Percentiles rank a stretch among this genome's conserved stretches.
Evolutionary conservation across 2,329 filamentous ascomycete species (phyloP).

Genomic region (Fusarium poae): DNA sequence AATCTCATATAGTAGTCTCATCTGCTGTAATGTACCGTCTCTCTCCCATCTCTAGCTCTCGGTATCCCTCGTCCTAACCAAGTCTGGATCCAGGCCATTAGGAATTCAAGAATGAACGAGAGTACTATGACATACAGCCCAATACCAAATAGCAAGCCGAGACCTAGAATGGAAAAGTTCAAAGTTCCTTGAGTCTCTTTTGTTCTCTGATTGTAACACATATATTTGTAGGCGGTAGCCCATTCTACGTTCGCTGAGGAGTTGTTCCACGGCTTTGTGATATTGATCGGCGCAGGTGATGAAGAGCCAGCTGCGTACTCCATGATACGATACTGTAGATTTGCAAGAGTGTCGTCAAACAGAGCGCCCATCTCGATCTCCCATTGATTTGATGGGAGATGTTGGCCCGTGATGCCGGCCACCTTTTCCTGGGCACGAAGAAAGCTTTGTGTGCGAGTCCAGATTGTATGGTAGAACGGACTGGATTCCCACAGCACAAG

Average conservation of each 20-base stretch:
- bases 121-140: neutral
- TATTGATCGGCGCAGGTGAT: rapidly evolving
- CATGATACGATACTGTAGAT: neutral
- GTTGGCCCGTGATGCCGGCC: rapidly evolving
- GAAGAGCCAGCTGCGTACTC: neutral
- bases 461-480: neutral
- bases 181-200: neutral
- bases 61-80: neutral
- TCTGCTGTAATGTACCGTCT: neutral
- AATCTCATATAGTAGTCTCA: neutral
- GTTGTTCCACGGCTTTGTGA: neutral
- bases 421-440: neutral
- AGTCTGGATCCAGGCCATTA: neutral
- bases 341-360: neutral
- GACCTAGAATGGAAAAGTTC: neutral
- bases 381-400: neutral
- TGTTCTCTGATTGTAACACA: neutral
- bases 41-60: neutral
- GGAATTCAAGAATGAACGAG: neutral
- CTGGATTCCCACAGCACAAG: neutral
- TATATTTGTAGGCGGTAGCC: neutral
- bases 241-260: neutral
- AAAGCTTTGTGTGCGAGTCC: neutral
- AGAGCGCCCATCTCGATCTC: neutral
- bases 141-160: neutral